phyloP scores from a whole-genome alignment of 805 yeast species.

The Aciculoconidium aculeatum region DNA sequence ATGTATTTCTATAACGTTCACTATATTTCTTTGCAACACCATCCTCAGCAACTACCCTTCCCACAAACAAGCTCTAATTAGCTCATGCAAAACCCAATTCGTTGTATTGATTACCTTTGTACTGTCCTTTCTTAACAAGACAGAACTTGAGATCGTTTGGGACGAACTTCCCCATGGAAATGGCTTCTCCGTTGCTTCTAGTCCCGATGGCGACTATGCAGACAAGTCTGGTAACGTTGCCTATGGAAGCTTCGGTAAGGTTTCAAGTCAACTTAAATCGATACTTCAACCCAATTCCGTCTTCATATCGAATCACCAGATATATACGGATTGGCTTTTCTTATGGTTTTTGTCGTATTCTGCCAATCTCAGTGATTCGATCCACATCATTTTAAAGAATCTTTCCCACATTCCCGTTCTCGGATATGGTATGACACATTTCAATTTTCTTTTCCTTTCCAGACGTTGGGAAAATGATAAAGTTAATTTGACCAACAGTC shows the following conservation, averaged over 20 bases:
- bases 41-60: constrained; percentile 25
- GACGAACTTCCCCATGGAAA: constrained; percentile 26
- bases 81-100: constrained; percentile 54
- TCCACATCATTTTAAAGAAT: constrained; percentile 74
- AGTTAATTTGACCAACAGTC: constrained; percentile 46
- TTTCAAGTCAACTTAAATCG: no score
- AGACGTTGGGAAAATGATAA: constrained; percentile 85
- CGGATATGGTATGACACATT: constrained; percentile 83
- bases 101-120: constrained; percentile 48
- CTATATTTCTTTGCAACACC: constrained; percentile 39
- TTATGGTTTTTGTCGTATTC: constrained; percentile 82
- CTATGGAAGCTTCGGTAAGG: constrained; percentile 21
- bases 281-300: constrained; percentile 57
- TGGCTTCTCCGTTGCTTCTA: no score
- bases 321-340: constrained; percentile 90
- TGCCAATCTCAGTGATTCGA: constrained; percentile 54
- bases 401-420: constrained; percentile 69
- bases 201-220: constrained; percentile 5
- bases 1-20: constrained; percentile 35
- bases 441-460: constrained; percentile 69
- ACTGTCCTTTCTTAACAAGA: constrained; percentile 47
- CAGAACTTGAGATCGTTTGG: constrained; percentile 46
- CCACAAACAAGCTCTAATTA: constrained; percentile 37
- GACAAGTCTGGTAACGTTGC: constrained; percentile 16
- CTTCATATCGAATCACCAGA: constrained; percentile 84